phyloP scores from a whole-genome alignment of 495 filamentous ascomycete species.

The Cryomyces minteri region DNA sequence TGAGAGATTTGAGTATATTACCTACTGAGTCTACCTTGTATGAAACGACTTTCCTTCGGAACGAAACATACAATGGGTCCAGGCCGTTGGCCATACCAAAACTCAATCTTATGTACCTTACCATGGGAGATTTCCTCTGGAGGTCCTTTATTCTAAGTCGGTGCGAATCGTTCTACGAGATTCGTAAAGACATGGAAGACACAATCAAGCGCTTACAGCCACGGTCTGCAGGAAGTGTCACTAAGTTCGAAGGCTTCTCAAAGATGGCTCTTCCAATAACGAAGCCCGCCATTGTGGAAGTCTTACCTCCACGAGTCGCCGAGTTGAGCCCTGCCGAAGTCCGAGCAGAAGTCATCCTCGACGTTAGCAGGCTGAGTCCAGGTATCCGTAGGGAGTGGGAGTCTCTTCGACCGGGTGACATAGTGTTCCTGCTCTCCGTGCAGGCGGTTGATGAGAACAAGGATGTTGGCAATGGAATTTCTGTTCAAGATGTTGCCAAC shows the following conservation, averaged over 20 bases:
- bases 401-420: constrained; percentile 68
- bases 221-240: constrained; percentile 38
- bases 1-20: constrained; percentile 48
- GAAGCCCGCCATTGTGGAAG: constrained; percentile 76
- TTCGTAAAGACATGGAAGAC: constrained; percentile 77
- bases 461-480: constrained; percentile 34
- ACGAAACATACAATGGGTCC: constrained; percentile 79
- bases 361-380: constrained; percentile 60
- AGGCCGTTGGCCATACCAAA: constrained; percentile 84
- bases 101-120: constrained; percentile 87
- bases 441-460: constrained; percentile 33
- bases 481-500: constrained; percentile 31
- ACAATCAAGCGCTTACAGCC: constrained; percentile 64
- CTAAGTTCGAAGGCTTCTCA: constrained; percentile 70
- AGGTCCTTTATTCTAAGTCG: constrained; percentile 76
- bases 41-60: constrained; percentile 62
- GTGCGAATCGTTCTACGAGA: constrained; percentile 85
- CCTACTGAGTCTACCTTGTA: constrained; percentile 77
- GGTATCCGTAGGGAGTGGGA: constrained; percentile 80
- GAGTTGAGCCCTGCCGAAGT: constrained; percentile 71
- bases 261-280: constrained; percentile 78
- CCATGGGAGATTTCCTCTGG: constrained; percentile 90
- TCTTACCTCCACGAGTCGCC: constrained; percentile 69
- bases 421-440: constrained; percentile 72
- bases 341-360: constrained; percentile 72